Percentiles rank a stretch among this genome's conserved stretches.
These are phyloP conservation scores for Leishmania martiniquensis DNA, from an alignment of 208 protist species.

Conservation along the genomic window DNA sequence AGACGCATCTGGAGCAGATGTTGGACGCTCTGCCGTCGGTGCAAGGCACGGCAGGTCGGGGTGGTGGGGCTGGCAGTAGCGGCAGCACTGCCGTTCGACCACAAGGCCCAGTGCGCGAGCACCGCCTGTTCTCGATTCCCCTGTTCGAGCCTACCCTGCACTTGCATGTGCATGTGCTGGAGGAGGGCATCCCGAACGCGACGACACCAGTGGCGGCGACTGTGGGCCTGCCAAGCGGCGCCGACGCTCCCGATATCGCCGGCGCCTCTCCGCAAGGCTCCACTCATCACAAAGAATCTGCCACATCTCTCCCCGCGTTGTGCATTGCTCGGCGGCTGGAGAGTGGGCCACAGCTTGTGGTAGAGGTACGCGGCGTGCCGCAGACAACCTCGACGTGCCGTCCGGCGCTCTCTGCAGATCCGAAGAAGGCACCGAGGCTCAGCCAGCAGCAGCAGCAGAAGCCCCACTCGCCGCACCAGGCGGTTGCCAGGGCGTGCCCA, in stretches of 20 bases:
- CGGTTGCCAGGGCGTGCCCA: neutral
- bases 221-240: neutral
- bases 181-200: constrained; percentile 44
- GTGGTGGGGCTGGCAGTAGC: constrained; percentile 24
- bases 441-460: constrained; percentile 6
- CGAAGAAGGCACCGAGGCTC: neutral
- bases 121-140: constrained; percentile 77
- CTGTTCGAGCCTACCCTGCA: constrained; percentile 63
- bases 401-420: neutral
- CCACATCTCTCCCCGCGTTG: constrained; percentile 1
- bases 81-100: constrained; percentile 3
- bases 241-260: neutral
- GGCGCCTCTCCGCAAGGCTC: neutral
- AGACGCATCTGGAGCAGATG: constrained; percentile 44
- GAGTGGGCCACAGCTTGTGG: constrained; percentile 39
- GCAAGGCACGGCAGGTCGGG: constrained; percentile 24
- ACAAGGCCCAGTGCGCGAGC: constrained; percentile 37
- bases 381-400: constrained; percentile 20
- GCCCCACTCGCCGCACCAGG: neutral
- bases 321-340: constrained; percentile 34
- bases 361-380: constrained; percentile 54
- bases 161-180: constrained; percentile 65
- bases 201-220: constrained; percentile 29
- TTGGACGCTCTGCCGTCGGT: constrained; percentile 53
- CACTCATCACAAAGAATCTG: neutral